Percentiles rank a stretch among this genome's conserved stretches.
Evolutionary conservation across 2,329 filamentous ascomycete species (phyloP).

Genomic region (Byssoonygena ceratinophila): DNA sequence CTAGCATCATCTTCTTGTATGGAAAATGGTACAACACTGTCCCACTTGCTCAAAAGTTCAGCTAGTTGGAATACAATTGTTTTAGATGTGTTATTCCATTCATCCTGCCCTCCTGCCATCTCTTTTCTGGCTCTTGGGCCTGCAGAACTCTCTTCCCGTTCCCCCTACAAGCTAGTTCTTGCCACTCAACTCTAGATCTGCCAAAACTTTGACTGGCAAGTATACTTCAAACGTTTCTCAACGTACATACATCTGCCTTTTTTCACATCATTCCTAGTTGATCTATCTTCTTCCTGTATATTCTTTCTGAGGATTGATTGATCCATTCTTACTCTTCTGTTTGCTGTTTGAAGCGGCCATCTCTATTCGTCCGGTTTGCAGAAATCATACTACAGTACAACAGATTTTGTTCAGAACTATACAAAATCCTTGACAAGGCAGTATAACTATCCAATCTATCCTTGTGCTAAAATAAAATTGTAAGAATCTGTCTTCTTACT

Average conservation of each 20-base stretch:
- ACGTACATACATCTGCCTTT: not conserved
- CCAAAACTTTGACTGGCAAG: slow-evolving; percentile 1
- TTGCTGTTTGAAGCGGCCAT: not conserved
- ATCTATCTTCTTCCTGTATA: not conserved
- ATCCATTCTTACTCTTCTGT: not conserved
- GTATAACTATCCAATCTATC: not conserved
- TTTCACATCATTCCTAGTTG: not conserved
- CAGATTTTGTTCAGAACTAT: not conserved
- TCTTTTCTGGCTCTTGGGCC: not conserved
- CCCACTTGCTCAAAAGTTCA: not conserved
- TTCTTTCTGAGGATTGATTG: not conserved
- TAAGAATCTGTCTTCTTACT: not conserved
- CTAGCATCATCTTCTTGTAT: not conserved
- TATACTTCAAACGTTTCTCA: not conserved
- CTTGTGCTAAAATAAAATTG: not conserved
- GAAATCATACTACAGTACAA: not conserved
- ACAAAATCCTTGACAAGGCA: not conserved
- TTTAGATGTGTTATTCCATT: not conserved
- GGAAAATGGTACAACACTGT: not conserved
- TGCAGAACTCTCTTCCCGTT: not conserved
- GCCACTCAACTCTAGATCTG: slow-evolving; percentile 5
- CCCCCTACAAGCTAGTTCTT: not conserved
- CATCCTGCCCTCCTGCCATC: not conserved
- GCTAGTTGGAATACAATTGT: not conserved
- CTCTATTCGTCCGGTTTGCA: not conserved